Evolutionary conservation across 2,329 filamentous ascomycete genomes (phyloP), one percentile per base, ranked within the genome.

Genomic region (Hyphodiscus sp.): DNA sequence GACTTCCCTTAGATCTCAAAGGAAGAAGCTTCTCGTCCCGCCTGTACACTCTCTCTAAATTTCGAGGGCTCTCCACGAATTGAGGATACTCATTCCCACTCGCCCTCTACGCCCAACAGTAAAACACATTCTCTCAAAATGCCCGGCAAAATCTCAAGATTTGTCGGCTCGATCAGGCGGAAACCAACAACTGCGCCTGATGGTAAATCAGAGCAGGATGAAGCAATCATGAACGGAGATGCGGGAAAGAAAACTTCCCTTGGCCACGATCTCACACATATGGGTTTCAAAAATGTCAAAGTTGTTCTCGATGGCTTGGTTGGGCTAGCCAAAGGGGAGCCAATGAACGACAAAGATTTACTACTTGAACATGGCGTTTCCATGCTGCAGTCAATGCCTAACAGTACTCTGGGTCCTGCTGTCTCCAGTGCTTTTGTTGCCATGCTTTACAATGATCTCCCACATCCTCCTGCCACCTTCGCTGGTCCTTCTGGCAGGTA

Each of bases 371-470:
- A 79, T 65, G 76, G 75, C 18, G 76, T 80, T 1, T 64, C 73
- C 13, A 77, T 79, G 73, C 70, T 80, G 19, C 76, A 79, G 57
- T 66, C 68, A 1, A 64, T 79, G n/a, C 76, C 76, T 15, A 75
- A 78, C 64, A 78, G 75, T 58, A 71, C 74, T 13, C 66, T 78
- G n/a, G 71, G 73, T 48, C 62, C 70, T 43, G 72, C 68, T 5
- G 20, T 46, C n/a, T 46, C 47, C 38, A 41, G 41, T 62, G 69
- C 71, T 45, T 86, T 91, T 62, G 76, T 91, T 49, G 77, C 81
- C 49, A 76, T 84, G 68, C 76, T 91, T 0, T 91, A 86, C 86
- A 75, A 82, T 61, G 81, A 80, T 0, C 72, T 91, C 9, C 84
- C 87, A 18, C 87, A 91, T 59, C 87, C 87, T 0, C 85, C 87